Conservation (phyloP, 176 grass and related monocot genomes). For the Carex kokanica region DNA sequence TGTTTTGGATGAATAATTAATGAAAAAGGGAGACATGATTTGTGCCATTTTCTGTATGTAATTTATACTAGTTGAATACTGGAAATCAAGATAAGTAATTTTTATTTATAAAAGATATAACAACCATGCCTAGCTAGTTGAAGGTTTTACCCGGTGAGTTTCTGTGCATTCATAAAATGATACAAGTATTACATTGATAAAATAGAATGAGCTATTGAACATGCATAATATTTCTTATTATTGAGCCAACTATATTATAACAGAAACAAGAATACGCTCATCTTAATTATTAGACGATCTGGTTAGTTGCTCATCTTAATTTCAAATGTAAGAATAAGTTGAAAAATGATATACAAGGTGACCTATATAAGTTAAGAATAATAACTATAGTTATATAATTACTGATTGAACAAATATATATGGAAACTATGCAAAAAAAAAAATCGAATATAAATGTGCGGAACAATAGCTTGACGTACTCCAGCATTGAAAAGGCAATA, state of each 20-base stretch:
- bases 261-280: background rate
- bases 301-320: background rate
- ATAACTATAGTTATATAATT: background rate
- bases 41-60: background rate
- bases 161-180: background rate
- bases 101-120: background rate
- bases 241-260: background rate
- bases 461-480: background rate
- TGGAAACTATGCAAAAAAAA: background rate
- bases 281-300: background rate
- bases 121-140: background rate
- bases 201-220: background rate
- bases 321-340: background rate
- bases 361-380: background rate
- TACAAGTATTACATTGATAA: background rate
- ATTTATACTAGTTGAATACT: background rate
- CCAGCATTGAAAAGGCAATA: background rate
- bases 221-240: background rate
- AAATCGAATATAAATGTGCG: background rate
- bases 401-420: background rate
- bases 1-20: background rate
- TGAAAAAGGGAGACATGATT: background rate
- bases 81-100: background rate
- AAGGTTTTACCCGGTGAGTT: background rate
- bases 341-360: background rate